Percentiles rank a stretch among this genome's conserved stretches.
phyloP scores from a whole-genome alignment of 805 yeast species.

The Metschnikowia amazonensis region DNA sequence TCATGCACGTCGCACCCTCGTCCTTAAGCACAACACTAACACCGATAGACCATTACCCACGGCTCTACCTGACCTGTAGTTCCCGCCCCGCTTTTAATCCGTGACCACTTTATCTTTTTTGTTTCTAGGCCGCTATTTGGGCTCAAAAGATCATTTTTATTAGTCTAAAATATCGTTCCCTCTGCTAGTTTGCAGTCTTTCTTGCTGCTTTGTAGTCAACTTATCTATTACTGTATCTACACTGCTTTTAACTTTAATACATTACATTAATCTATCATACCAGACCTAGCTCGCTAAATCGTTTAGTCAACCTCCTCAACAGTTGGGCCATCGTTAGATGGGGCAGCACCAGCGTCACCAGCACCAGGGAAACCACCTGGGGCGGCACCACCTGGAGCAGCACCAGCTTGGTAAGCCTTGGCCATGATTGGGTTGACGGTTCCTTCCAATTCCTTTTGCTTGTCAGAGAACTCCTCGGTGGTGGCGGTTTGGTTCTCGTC shows the following conservation, averaged over 20 bases:
- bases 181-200: too few relatives aligned
- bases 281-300: constrained; percentile 16
- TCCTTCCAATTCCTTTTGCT: constrained; percentile 93
- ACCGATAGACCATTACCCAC: too few relatives aligned
- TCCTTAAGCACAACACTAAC: too few relatives aligned
- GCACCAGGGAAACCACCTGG: constrained; percentile 57
- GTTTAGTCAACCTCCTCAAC: constrained; percentile 51
- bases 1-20: neutral
- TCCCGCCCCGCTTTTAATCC: too few relatives aligned
- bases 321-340: constrained; percentile 46
- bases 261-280: constrained; percentile 14
- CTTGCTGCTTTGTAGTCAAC: too few relatives aligned
- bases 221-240: too few relatives aligned
- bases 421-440: constrained; percentile 95
- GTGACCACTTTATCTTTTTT: too few relatives aligned
- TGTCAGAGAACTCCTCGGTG: constrained; percentile 86
- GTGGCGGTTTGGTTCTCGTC: constrained; percentile 91
- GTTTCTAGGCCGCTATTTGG: too few relatives aligned
- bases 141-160: too few relatives aligned
- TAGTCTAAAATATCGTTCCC: too few relatives aligned
- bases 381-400: constrained; percentile 65
- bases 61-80: too few relatives aligned
- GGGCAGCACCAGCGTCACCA: constrained; percentile 40
- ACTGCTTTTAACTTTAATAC: constrained; percentile 6
- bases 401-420: constrained; percentile 94